Base-by-base conservation (phyloP, 768 basidiomycete species). In the Boletus eberwhitei region DNA sequence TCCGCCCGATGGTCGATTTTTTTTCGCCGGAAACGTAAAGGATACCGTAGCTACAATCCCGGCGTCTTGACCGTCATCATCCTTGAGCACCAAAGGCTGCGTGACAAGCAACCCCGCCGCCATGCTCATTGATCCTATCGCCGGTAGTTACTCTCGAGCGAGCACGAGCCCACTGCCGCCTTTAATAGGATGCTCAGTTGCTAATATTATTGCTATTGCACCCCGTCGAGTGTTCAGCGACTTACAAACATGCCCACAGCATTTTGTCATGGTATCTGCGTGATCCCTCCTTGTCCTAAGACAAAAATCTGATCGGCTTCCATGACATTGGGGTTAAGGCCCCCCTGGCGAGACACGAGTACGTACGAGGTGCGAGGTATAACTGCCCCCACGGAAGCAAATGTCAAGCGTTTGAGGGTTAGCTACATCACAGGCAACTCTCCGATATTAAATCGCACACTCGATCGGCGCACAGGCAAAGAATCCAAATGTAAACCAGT, bases 391-490 rank as follows among this genome's bases (percentile, higher is more conserved):
- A 57, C 35, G 53, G 61, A 53, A 41, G 59, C 42, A 45, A 48
- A 21, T 38, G 31, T 45, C 61, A 55, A 46, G 17, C 41, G 22
- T 31, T 34, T 42, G 50, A 47, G 52, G 52, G 57, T 39, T 43
- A 39, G 54, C 57, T 44, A 22, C 36, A 52, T 52, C 51, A 36
- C 42, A 55, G 52, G 40, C 56, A 53, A 45, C 57, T 34, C 55
- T 58, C 52, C 57, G 59, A 60, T 44, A 67, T 64, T 52, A 58
- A 58, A 67, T 57, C 38, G 54, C 59, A 52, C 52, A 54, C 49
- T 57, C 67, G 67, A 69, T 67, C 66, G 65, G 59, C 61, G 58
- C 42, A 48, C 57, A 48, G 40, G 44, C 38, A 48, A 31, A 50
- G 55, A 43, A 40, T 51, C 47, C 29, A 24, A 55, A 26, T 41